Evolutionary conservation across 495 filamentous ascomycete genomes (phyloP), one percentile per base, ranked within the genome.

Genomic region (Polyplosphaeria fusca): DNA sequence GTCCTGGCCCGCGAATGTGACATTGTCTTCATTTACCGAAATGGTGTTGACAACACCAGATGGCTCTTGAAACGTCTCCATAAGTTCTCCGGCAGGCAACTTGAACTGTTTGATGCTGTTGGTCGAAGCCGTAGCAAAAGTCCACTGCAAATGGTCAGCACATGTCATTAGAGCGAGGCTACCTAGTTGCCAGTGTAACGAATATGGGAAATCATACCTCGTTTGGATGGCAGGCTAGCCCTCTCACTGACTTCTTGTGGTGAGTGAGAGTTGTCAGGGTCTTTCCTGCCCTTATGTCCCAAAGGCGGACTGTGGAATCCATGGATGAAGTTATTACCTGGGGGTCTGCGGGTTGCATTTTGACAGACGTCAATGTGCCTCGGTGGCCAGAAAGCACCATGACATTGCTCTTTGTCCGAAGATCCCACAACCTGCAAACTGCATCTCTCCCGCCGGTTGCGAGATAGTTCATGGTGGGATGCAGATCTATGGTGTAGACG

Each of bases 61-160:
- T 60, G 96, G 91, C 35, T 91, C 91, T 38, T 96, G 91, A 67
- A 96, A 99, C 72, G 97, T 97, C 74, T 96, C 91, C 94, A 99
- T 99, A 70, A 99, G 96, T 26, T 87, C 90, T 32, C 92, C 94
- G 72, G 96, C 92, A 16, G 94, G 94, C 65, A 91, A 97, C 71
- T 97, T 97, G 92, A 93, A 99, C 71, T 97, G 94, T 77, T 99
- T 99, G 75, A 99, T 99, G 70, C 86, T 89, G 22, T 86, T 85
- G 0, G 91, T 90, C 66, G 88, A 93, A 55, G 87, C 92, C 57
- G 82, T 89, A 26, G 91, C 94, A 63, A 99, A 99, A 0, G 94
- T 99, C 71, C 95, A 99, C 70, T n/a, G n/a, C n/a, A n/a, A n/a
- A n/a, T n/a, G n/a, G n/a, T n/a, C n/a, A n/a, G n/a, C n/a, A n/a